These are phyloP conservation scores for Stephania yunnanensis DNA, from an alignment of 164 flowering plant species.

Conservation along the genomic window DNA sequence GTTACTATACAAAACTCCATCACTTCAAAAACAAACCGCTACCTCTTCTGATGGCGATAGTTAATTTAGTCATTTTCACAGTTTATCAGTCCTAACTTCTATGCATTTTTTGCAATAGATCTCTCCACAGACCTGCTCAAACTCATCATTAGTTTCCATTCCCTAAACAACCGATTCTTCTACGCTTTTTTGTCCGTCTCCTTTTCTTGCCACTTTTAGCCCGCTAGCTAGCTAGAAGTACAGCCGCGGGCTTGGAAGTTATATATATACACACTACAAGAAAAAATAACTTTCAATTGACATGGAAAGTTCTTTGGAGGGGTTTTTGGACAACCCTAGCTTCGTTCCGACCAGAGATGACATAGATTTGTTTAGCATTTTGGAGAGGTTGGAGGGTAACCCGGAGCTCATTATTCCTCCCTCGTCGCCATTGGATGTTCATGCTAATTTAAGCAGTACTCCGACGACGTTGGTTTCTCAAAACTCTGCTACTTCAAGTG, in stretches of 20 bases:
- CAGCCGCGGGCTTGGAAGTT: too few relatives aligned
- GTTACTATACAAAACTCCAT: not conserved
- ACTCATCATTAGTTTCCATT: not conserved
- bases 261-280: too few relatives aligned
- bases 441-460: conserved; percentile 10
- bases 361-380: conserved; percentile 64
- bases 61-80: not conserved
- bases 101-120: too few relatives aligned
- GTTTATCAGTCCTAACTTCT: not conserved
- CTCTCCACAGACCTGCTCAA: not conserved
- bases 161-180: too few relatives aligned
- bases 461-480: conserved; percentile 28
- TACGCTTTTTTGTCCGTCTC: too few relatives aligned
- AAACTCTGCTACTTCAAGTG: conserved; percentile 32
- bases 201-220: too few relatives aligned
- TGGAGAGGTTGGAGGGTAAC: conserved; percentile 47
- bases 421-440: conserved; percentile 17
- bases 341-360: conserved; percentile 35
- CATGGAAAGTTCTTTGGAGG: conserved; percentile 29
- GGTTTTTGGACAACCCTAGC: conserved; percentile 39
- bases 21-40: not conserved
- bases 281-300: not conserved
- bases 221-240: too few relatives aligned
- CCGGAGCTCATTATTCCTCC: conserved; percentile 16
- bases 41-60: not conserved